These are phyloP conservation scores for Pseudopediastrum boryanum DNA, from an alignment of 139 green algal genomes.

Conservation along the genomic window DNA sequence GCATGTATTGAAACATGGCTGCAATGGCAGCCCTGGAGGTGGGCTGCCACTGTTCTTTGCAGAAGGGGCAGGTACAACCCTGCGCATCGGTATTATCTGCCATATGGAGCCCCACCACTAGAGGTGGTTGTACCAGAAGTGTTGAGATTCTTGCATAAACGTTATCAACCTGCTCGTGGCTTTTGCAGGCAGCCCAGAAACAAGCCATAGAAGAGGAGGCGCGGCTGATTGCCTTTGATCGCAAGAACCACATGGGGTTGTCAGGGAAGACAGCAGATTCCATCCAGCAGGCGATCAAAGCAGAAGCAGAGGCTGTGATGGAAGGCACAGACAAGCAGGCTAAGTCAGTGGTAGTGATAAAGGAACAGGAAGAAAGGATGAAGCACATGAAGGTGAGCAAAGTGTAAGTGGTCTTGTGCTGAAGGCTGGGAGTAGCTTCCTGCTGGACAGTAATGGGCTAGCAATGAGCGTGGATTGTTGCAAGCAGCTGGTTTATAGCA, in stretches of 20 bases:
- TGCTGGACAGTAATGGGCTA: neutral
- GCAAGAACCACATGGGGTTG: constrained; percentile 83
- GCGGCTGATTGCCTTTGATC: constrained; percentile 85
- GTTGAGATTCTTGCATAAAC: too few relatives aligned
- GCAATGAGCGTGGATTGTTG: too few relatives aligned
- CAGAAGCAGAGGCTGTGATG: constrained; percentile 57
- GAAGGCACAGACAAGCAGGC: constrained; percentile 50
- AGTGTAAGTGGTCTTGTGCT: neutral
- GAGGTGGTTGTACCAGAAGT: too few relatives aligned
- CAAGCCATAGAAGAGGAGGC: constrained; percentile 65
- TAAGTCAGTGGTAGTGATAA: constrained; percentile 69
- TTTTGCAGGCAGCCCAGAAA: constrained; percentile 58
- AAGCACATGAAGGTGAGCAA: constrained; percentile 69
- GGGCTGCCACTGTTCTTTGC: too few relatives aligned
- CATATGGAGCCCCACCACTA: too few relatives aligned
- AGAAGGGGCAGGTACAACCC: too few relatives aligned
- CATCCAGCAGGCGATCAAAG: constrained; percentile 53
- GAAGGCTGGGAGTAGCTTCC: too few relatives aligned
- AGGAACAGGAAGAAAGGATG: constrained; percentile 72
- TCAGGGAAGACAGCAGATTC: constrained; percentile 49
- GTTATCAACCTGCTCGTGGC: too few relatives aligned
- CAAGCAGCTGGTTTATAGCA: too few relatives aligned
- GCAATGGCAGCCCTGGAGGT: too few relatives aligned
- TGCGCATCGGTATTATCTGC: too few relatives aligned
- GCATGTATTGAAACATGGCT: too few relatives aligned